Conservation (phyloP, 2,329 filamentous ascomycete species). For the Lizonia empirigonia region DNA sequence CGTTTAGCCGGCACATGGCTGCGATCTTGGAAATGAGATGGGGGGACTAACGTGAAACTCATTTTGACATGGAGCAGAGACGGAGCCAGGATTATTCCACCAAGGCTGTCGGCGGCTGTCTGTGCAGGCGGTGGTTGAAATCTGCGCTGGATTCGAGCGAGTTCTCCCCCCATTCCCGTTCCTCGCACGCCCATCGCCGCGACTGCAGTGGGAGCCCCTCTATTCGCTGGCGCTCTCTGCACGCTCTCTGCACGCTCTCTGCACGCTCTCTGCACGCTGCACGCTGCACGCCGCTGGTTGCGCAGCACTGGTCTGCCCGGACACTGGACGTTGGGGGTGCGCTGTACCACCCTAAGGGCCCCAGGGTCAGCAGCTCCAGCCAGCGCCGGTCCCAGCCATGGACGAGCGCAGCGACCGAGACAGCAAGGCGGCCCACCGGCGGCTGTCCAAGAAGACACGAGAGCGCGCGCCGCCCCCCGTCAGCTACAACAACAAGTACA, state of each 20-base stretch:
- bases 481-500: constrained; percentile 21
- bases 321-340: constrained; percentile 1
- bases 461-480: constrained; percentile 24
- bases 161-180: background rate
- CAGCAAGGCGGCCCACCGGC: constrained; percentile 20
- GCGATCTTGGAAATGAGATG: constrained; percentile 12
- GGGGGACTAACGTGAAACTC: constrained; percentile 9
- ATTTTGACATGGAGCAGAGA: constrained; percentile 16
- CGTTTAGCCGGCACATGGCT: constrained; percentile 14
- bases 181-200: background rate
- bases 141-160: constrained; percentile 6
- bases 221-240: constrained; percentile 8
- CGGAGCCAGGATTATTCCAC: constrained; percentile 11
- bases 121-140: constrained; percentile 11
- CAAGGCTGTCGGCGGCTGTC: constrained; percentile 2
- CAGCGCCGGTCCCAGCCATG: constrained; percentile 11
- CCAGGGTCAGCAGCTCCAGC: background rate
- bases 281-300: constrained; percentile 3
- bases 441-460: constrained; percentile 25
- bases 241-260: no score
- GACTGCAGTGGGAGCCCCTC: background rate
- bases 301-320: constrained; percentile 1
- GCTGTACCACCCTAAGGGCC: background rate
- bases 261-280: no score
- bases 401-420: constrained; percentile 25